Evolutionary conservation across 2,329 filamentous ascomycete genomes (phyloP).

Genomic region (Bipolaris oryzae): DNA sequence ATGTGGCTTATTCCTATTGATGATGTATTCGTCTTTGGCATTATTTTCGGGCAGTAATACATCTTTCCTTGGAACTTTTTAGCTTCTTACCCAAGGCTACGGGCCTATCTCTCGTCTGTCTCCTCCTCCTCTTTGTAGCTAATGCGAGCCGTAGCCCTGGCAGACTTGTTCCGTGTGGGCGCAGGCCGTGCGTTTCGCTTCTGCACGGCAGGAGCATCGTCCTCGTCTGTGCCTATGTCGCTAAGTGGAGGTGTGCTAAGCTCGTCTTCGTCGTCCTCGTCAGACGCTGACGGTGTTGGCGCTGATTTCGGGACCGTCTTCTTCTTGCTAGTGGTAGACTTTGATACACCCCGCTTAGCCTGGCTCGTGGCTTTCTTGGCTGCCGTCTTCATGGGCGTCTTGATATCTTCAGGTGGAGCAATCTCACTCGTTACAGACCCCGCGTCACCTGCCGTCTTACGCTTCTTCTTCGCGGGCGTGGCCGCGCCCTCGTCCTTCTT

Average conservation of each 20-base stretch:
- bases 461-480: slow-evolving; percentile 42
- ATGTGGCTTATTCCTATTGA: too few species aligned
- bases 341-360: slow-evolving; percentile 26
- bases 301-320: slow-evolving; percentile 46
- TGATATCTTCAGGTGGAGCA: slow-evolving; percentile 41
- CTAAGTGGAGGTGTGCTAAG: slow-evolving; percentile 48
- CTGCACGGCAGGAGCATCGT: slow-evolving; percentile 28
- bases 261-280: slow-evolving; percentile 44
- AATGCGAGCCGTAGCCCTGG: slow-evolving; percentile 31
- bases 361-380: slow-evolving; percentile 44
- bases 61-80: background rate
- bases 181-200: slow-evolving; percentile 32
- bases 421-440: slow-evolving; percentile 32
- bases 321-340: slow-evolving; percentile 47
- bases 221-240: slow-evolving; percentile 45
- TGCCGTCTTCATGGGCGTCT: slow-evolving; percentile 45
- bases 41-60: background rate
- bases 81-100: slow-evolving; percentile 10
- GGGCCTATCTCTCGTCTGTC: slow-evolving; percentile 35
- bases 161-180: slow-evolving; percentile 36
- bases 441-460: slow-evolving; percentile 34
- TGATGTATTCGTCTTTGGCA: too few species aligned
- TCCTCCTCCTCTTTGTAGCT: slow-evolving; percentile 48
- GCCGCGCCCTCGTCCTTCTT: slow-evolving; percentile 54
- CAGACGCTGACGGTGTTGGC: slow-evolving; percentile 52